A percentile compares a stretch with the other conserved stretches of the same genome.
These are phyloP conservation scores for Phialocephala sp. DNA, from an alignment of 2,329 filamentous ascomycete genomes.

Conservation along the genomic window DNA sequence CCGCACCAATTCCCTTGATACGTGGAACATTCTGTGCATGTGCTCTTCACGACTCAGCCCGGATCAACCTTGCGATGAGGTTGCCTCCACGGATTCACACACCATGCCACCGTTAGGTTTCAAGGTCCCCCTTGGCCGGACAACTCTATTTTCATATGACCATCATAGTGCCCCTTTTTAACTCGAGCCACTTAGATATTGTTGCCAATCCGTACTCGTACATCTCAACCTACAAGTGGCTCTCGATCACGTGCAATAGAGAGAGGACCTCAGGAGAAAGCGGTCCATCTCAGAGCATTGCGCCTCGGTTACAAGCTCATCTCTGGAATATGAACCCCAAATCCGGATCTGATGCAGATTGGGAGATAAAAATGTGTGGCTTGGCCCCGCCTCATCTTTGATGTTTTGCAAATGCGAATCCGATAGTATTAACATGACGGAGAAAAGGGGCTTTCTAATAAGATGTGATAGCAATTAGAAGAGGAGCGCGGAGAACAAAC, in stretches of 20 bases:
- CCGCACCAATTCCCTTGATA: not conserved
- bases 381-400: conserved; percentile 3
- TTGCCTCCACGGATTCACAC: not conserved
- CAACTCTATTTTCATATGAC: not conserved
- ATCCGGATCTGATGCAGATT: not conserved
- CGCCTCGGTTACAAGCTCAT: not conserved
- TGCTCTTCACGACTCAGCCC: conserved; percentile 2
- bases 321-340: not conserved
- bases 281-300: not conserved
- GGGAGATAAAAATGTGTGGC: not conserved
- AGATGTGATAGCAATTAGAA: not conserved
- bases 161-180: not conserved
- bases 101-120: not conserved
- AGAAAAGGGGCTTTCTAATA: not conserved
- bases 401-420: not conserved
- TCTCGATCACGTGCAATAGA: not conserved
- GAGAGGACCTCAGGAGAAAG: not conserved
- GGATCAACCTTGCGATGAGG: not conserved
- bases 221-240: not conserved
- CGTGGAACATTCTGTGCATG: not conserved
- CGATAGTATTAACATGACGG: not conserved
- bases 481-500: conserved; percentile 7
- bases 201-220: not conserved
- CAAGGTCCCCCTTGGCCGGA: not conserved
- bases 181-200: not conserved